A percentile compares a stretch with the other conserved stretches of the same genome.
These are phyloP conservation scores for Stenocarpella maydis DNA, from an alignment of 2,329 filamentous ascomycete genomes.

Conservation along the genomic window DNA sequence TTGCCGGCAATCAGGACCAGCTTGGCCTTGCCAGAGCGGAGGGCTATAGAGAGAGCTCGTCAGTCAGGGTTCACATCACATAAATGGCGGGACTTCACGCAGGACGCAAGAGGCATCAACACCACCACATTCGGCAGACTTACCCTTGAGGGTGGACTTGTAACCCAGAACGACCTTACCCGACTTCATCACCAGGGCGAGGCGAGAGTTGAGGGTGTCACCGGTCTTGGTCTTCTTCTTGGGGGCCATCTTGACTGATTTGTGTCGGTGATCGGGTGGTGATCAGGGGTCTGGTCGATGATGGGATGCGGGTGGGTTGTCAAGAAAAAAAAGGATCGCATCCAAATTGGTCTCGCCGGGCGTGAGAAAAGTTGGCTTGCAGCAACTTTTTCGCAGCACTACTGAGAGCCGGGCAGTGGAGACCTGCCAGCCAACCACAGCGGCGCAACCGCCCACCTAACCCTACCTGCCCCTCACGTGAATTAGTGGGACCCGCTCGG, in stretches of 20 bases:
- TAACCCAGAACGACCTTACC: slow-evolving; percentile 88
- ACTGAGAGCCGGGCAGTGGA: not conserved
- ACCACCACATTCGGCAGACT: slow-evolving; percentile 25
- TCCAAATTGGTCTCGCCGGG: not conserved
- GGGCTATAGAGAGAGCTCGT: slow-evolving; percentile 72
- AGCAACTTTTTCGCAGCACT: too few species aligned
- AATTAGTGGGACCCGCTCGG: not conserved
- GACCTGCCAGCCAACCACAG: slow-evolving; percentile 3
- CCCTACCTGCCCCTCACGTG: slow-evolving; percentile 1
- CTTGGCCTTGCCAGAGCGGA: slow-evolving; percentile 98
- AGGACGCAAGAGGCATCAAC: not conserved
- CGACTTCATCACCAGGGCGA: slow-evolving; percentile 70
- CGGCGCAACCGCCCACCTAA: not conserved
- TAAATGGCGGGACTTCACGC: too few species aligned
- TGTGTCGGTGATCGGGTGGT: slow-evolving; percentile 39
- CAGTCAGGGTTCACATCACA: slow-evolving; percentile 40
- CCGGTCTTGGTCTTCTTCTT: slow-evolving; percentile 88
- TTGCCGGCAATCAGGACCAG: slow-evolving; percentile 91
- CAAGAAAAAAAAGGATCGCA: slow-evolving; percentile 10
- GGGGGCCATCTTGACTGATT: slow-evolving; percentile 68
- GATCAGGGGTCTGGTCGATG: slow-evolving; percentile 35
- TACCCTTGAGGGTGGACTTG: slow-evolving; percentile 71
- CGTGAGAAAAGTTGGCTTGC: slow-evolving; percentile 13
- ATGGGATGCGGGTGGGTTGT: slow-evolving; percentile 25
- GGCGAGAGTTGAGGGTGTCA: slow-evolving; percentile 71